Conservation (phyloP, 495 filamentous ascomycete genomes). For the Ascobolus immersus region DNA sequence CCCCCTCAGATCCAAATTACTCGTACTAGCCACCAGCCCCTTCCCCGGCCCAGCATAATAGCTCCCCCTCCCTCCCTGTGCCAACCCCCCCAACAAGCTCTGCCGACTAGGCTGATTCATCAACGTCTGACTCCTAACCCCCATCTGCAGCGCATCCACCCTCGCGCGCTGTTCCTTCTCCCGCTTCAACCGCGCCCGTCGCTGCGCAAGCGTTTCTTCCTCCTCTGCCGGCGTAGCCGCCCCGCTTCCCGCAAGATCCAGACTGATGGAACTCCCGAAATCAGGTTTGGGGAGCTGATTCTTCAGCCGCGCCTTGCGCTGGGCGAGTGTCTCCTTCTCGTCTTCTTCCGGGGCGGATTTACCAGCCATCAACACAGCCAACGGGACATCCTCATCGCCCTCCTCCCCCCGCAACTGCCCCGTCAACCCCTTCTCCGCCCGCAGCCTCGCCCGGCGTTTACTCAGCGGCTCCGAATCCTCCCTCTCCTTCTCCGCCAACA, state of each 20-base stretch:
- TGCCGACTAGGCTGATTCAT: slow-evolving; percentile 3
- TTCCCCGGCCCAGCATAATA: slow-evolving; percentile 7
- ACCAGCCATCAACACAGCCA: slow-evolving; percentile 12
- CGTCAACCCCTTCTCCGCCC: slow-evolving; percentile 20
- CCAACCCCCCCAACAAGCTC: background rate
- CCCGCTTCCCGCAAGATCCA: slow-evolving; percentile 36
- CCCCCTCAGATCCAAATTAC: slow-evolving; percentile 6
- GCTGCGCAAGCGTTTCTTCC: slow-evolving; percentile 76
- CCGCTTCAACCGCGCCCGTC: slow-evolving; percentile 51
- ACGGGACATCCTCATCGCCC: slow-evolving; percentile 7
- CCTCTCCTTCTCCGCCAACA: slow-evolving; percentile 60
- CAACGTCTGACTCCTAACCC: slow-evolving; percentile 8
- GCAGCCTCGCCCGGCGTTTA: slow-evolving; percentile 47
- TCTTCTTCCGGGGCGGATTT: slow-evolving; percentile 20
- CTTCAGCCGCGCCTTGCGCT: slow-evolving; percentile 44
- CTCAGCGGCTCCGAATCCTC: slow-evolving; percentile 86
- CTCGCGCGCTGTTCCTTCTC: slow-evolving; percentile 33
- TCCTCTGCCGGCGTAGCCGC: slow-evolving; percentile 23
- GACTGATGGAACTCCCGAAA: slow-evolving; percentile 53
- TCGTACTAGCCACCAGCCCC: slow-evolving; percentile 5
- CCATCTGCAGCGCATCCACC: slow-evolving; percentile 14
- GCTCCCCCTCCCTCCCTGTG: slow-evolving; percentile 1
- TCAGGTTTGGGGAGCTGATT: slow-evolving; percentile 29
- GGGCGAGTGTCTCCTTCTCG: slow-evolving; percentile 56
- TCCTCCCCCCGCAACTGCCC: slow-evolving; percentile 2